A percentile compares a stretch with the other conserved stretches of the same genome.
Conservation (phyloP, 768 basidiomycete genomes). For the Mrakia blollopis region DNA sequence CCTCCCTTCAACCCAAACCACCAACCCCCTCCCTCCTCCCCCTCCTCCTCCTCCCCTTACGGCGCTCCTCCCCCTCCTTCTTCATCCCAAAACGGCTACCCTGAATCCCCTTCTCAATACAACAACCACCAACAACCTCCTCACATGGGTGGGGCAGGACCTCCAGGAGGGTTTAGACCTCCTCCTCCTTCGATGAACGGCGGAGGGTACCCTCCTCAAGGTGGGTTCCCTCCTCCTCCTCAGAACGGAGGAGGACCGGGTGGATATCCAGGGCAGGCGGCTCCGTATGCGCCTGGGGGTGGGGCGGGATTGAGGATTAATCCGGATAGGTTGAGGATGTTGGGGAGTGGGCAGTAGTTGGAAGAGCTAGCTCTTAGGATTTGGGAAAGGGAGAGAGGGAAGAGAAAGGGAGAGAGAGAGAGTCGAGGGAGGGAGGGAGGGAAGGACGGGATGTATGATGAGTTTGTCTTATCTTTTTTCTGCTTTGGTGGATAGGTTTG, state of each 20-base stretch:
- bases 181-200: conserved; percentile 6
- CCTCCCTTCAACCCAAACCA: background rate
- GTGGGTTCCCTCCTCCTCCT: background rate
- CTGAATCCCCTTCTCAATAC: background rate
- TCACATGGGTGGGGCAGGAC: conserved; percentile 3
- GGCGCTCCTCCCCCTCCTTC: conserved; percentile 1
- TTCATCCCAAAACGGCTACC: background rate
- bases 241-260: background rate
- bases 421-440: background rate
- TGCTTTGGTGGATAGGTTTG: no score
- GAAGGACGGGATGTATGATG: no score
- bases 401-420: background rate
- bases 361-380: no score
- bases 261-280: background rate
- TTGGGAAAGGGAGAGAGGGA: no score
- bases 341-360: background rate
- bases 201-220: no score
- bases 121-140: background rate
- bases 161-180: conserved; percentile 7
- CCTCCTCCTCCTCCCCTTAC: conserved; percentile 10
- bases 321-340: conserved; percentile 21
- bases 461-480: no score
- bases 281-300: conserved; percentile 6
- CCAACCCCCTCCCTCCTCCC: background rate
- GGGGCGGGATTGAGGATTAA: conserved; percentile 6